These are phyloP conservation scores for Fraxinus paxiana DNA, from an alignment of 305 asterid genomes.

Conservation along the genomic window DNA sequence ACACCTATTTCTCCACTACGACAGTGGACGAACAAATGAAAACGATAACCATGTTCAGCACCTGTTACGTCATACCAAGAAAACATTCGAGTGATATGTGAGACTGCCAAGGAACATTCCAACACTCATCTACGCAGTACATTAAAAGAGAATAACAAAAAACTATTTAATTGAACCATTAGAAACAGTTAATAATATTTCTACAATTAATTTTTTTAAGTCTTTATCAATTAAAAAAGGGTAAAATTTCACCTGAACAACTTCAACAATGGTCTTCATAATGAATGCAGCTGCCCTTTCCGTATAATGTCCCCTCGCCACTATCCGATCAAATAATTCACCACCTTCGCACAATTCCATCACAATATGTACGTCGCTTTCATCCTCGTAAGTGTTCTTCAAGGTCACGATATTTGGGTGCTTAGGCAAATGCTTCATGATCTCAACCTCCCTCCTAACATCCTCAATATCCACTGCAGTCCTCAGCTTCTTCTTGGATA, in stretches of 20 bases:
- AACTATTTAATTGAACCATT: neutral
- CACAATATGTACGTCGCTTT: conserved; percentile 67
- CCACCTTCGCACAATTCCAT: conserved; percentile 87
- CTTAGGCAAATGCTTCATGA: conserved; percentile 79
- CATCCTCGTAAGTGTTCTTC: conserved; percentile 71
- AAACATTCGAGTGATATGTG: neutral
- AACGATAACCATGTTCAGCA: neutral
- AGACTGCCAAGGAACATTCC: neutral
- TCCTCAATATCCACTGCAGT: conserved; percentile 76
- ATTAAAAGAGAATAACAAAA: neutral
- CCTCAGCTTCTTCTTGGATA: conserved; percentile 69
- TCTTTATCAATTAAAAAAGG: conserved; percentile 1
- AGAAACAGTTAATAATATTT: neutral
- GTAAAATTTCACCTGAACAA: conserved; percentile 56
- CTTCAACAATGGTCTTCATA: conserved; percentile 70
- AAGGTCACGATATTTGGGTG: conserved; percentile 65
- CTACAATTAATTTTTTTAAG: neutral
- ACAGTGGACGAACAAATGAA: neutral
- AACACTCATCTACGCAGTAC: neutral
- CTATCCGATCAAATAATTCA: conserved; percentile 77
- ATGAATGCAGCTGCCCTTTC: conserved; percentile 74
- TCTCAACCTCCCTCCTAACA: conserved; percentile 82
- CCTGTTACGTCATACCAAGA: neutral
- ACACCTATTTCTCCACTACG: neutral
- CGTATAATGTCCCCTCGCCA: conserved; percentile 76